Base-by-base conservation (phyloP, 768 basidiomycete genomes). In the Megacollybia marginata region DNA sequence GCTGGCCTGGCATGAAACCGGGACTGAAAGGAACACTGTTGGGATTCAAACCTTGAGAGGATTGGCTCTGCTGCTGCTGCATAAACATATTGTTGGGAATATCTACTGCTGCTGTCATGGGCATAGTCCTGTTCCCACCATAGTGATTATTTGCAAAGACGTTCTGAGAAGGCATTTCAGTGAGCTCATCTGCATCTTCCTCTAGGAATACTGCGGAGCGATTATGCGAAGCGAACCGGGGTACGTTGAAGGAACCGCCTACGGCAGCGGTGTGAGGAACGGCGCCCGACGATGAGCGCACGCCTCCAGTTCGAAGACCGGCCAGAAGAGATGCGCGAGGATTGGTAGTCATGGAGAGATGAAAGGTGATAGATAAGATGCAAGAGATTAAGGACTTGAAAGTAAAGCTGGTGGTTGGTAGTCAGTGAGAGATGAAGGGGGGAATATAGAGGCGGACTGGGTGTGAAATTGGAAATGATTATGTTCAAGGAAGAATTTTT, bases 281-380 rank as follows among this genome's bases (percentile, higher is more conserved):
- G 46, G 67, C 62, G 50, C 65, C 65, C 50, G 87, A 86, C 42
- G 75, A 60, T n/a, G 89, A 83, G 58, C 90, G 85, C 52, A 92
- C 91, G 45, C 90, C 90, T 63, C 90, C 91, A 48, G 90, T 92
- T 64, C 90, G 86, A 61, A 92, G 88, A 58, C 87, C 88, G 52
- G 85, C 75, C 66, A 92, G 88, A 61, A 92, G 88, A 54, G 88
- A 87, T 46, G 91, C 88, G 59, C 90, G 87, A 54, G 68, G 67
- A 51, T 69, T 59, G 61, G 71, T 69, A 63, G 75, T 65, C 75
- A 76, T 76, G 64, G 38, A 59, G 48, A 53, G 28, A 51, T 35
- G 45, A 38, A 51, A 48, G 52, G 36, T 49, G 49, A 48, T 46
- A 48, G 44, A 45, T 32, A 28, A 35, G n/a, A 13, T 47, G 23